These are phyloP conservation scores for Paraconiothyrium brasiliense DNA, from an alignment of 2,329 filamentous ascomycete genomes.

Conservation along the genomic window DNA sequence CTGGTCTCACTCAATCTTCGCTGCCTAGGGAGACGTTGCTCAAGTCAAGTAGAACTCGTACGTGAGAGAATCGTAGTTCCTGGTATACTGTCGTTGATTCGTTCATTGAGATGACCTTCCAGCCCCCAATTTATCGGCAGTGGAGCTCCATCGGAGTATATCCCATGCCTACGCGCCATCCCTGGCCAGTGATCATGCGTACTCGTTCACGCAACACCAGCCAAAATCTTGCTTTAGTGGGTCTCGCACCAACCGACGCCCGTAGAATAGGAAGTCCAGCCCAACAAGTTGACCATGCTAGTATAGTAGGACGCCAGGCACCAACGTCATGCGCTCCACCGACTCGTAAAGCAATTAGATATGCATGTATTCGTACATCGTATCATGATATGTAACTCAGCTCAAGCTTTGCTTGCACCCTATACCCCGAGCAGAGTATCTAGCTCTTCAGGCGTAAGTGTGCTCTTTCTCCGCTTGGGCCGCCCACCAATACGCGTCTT, in stretches of 20 bases:
- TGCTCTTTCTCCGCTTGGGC: conserved; percentile 74
- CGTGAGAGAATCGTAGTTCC: conserved; percentile 18
- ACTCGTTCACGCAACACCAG: conserved; percentile 25
- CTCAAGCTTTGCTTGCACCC: conserved; percentile 31
- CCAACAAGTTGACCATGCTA: conserved; percentile 30
- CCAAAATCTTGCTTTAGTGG: conserved; percentile 26
- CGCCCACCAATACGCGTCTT: conserved; percentile 63
- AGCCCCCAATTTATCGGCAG: conserved; percentile 26
- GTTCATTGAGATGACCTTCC: conserved; percentile 15
- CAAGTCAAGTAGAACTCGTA: conserved; percentile 13
- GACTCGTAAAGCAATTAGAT: conserved; percentile 14
- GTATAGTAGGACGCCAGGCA: conserved; percentile 19
- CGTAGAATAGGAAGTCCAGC: conserved; percentile 13
- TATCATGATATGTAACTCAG: conserved; percentile 1
- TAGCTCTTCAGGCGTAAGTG: conserved; percentile 78
- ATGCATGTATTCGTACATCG: conserved; percentile 20
- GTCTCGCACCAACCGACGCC: conserved; percentile 24
- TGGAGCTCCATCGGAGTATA: conserved; percentile 20
- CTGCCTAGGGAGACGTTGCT: conserved; percentile 15
- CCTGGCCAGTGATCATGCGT: conserved; percentile 33
- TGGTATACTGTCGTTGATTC: conserved; percentile 23
- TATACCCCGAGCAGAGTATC: conserved; percentile 56
- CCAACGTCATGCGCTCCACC: conserved; percentile 21
- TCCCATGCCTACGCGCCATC: conserved; percentile 38
- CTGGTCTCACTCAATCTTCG: conserved; percentile 3